Evolutionary conservation across 2,329 filamentous ascomycete species (phyloP).

Genomic region (Ophiostoma sp.): DNA sequence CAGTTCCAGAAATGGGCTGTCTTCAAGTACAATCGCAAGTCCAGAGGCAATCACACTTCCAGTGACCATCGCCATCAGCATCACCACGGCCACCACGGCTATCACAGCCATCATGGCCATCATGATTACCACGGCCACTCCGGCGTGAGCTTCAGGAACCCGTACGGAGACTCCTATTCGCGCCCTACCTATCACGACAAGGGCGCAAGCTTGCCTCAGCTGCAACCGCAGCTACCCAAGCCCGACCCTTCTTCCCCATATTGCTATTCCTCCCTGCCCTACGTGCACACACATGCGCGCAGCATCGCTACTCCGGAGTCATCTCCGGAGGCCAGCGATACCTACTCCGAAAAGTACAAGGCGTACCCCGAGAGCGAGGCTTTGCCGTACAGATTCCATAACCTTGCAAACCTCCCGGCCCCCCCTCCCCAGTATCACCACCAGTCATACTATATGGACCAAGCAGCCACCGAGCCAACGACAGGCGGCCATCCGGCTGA

Average conservation of each 20-base stretch:
- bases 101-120: neutral
- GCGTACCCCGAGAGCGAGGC: too few relatives aligned
- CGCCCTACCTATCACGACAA: neutral
- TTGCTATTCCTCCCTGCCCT: neutral
- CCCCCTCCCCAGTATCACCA: neutral
- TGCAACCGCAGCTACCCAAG: neutral
- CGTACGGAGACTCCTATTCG: neutral
- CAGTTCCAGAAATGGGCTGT: slow-evolving; percentile 17
- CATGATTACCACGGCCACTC: neutral
- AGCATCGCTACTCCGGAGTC: neutral
- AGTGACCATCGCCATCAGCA: too few relatives aligned
- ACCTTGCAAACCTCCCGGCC: neutral
- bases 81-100: too few relatives aligned
- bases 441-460: neutral
- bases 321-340: neutral
- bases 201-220: neutral
- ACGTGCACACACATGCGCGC: neutral
- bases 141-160: neutral
- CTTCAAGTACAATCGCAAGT: slow-evolving; percentile 22
- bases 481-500: neutral
- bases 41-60: neutral
- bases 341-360: neutral
- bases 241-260: neutral
- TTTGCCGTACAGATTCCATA: too few relatives aligned
- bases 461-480: neutral